Percentiles rank a stretch among this genome's conserved stretches.
These are phyloP conservation scores for Fusarium sambucinum DNA, from an alignment of 2,329 filamentous ascomycete genomes.

Conservation along the genomic window DNA sequence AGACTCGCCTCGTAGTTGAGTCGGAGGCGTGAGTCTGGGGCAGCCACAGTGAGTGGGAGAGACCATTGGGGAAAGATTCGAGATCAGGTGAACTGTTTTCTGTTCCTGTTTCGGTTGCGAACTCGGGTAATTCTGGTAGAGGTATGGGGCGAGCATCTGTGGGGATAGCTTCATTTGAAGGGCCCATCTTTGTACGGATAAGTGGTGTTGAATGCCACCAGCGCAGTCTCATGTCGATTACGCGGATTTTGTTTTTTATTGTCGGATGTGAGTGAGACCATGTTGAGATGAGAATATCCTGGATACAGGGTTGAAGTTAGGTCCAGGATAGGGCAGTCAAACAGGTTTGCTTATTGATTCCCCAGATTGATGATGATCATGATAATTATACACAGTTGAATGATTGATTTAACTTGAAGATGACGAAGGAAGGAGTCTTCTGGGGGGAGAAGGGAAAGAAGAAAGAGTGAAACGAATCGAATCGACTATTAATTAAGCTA, in stretches of 20 bases:
- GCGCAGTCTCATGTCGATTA: conserved; percentile 35
- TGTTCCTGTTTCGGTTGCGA: conserved; percentile 14
- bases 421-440: background rate
- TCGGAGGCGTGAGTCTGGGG: conserved; percentile 33
- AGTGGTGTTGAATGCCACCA: conserved; percentile 36
- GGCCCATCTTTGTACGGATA: conserved; percentile 27
- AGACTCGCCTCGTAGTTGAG: conserved; percentile 34
- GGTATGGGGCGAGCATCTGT: conserved; percentile 31
- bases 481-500: background rate
- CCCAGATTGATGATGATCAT: conserved; percentile 4
- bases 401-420: background rate
- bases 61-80: conserved; percentile 21
- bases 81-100: conserved; percentile 18
- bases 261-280: conserved; percentile 34
- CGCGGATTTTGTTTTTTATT: conserved; percentile 18
- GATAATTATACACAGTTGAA: background rate
- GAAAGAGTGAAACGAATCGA: background rate
- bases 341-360: background rate
- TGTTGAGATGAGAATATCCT: conserved; percentile 13
- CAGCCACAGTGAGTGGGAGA: conserved; percentile 28
- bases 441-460: background rate
- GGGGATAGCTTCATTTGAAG: conserved; percentile 31
- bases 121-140: conserved; percentile 36
- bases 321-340: background rate
- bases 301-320: background rate